Percentiles rank a stretch among this genome's conserved stretches.
phyloP scores from a whole-genome alignment of 257 asterid genomes.

The Fraxinus anomala region DNA sequence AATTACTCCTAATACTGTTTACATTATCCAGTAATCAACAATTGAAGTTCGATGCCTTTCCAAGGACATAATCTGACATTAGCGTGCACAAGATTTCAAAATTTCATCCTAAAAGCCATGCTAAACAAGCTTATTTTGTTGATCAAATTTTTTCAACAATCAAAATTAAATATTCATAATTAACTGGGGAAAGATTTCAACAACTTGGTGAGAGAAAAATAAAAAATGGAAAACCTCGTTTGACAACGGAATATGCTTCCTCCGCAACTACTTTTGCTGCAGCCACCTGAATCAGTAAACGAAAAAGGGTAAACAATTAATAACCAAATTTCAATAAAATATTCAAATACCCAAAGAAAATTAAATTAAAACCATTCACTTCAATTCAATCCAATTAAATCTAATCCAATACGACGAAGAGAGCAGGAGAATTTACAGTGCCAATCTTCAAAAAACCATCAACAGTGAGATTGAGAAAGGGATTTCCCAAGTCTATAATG shows the following conservation, averaged over 20 bases:
- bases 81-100: background rate
- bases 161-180: background rate
- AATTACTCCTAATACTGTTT: too few species aligned
- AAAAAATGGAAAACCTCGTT: slow-evolving; percentile 44
- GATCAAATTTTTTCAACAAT: background rate
- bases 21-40: too few species aligned
- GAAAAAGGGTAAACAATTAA: background rate
- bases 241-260: slow-evolving; percentile 56
- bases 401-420: background rate
- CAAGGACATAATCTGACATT: too few species aligned
- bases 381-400: too few species aligned
- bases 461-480: slow-evolving; percentile 65
- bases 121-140: background rate
- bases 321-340: background rate
- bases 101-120: background rate
- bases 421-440: slow-evolving; percentile 41
- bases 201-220: background rate
- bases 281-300: slow-evolving; percentile 58
- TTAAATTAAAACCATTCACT: background rate
- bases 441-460: slow-evolving; percentile 83
- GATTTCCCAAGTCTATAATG: slow-evolving; percentile 64
- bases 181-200: background rate
- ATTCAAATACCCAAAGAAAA: background rate
- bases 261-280: slow-evolving; percentile 67
- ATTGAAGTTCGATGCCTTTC: too few species aligned